Percentiles rank a stretch among this genome's conserved stretches.
These are phyloP conservation scores for Aurinia saxatilis DNA, from an alignment of 345 rosid species.

Conservation along the genomic window DNA sequence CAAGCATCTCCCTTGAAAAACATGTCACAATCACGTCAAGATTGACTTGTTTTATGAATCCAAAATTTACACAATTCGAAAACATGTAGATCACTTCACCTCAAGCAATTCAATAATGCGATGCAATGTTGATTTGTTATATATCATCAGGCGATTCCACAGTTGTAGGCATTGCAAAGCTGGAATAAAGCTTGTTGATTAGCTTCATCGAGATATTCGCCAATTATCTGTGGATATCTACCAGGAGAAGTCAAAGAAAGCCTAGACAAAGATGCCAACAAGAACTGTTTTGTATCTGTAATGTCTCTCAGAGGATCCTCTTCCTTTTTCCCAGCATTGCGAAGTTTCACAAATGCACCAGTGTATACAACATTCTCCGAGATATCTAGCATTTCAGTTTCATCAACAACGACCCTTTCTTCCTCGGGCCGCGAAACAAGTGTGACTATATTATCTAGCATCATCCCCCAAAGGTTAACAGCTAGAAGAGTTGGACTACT, in stretches of 20 bases:
- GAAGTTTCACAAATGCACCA: conserved; percentile 68
- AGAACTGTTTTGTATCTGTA: conserved; percentile 69
- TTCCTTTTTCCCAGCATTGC: conserved; percentile 87
- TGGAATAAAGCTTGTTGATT: conserved; percentile 65
- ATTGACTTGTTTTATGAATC: background rate
- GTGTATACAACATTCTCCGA: conserved; percentile 75
- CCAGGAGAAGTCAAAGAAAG: conserved; percentile 67
- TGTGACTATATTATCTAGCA: conserved; percentile 76
- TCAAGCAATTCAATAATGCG: too few relatives aligned
- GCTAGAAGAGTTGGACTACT: conserved; percentile 53
- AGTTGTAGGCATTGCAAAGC: conserved; percentile 58
- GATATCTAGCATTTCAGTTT: conserved; percentile 89
- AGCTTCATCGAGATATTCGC: conserved; percentile 57
- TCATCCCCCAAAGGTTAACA: conserved; percentile 66
- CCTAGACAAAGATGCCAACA: conserved; percentile 55
- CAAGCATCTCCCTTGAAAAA: conserved; percentile 4
- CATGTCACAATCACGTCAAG: background rate
- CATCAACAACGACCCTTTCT: conserved; percentile 65
- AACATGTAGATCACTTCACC: conserved; percentile 27
- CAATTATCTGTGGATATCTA: conserved; percentile 64
- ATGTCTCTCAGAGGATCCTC: conserved; percentile 80
- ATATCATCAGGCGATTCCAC: conserved; percentile 55
- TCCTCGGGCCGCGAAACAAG: conserved; percentile 83
- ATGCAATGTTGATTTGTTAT: too few relatives aligned
- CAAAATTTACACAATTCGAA: background rate